Evolutionary conservation across 805 yeast species (phyloP).

Genomic region (Yarrowia yakushimensis): DNA sequence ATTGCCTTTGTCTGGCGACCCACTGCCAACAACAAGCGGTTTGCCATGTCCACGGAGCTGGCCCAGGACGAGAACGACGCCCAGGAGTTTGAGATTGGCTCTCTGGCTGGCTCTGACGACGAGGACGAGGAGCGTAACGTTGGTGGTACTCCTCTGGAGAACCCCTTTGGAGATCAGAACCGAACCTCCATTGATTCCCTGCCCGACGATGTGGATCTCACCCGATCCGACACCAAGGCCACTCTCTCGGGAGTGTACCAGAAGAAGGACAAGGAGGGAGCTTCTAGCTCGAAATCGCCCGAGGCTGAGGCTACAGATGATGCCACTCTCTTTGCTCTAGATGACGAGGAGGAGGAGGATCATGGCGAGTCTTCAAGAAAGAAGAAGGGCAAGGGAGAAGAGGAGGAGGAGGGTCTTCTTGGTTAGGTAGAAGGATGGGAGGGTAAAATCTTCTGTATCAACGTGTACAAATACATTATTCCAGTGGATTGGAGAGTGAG

Average conservation of each 20-base stretch:
- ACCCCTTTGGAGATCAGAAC: constrained; percentile 22
- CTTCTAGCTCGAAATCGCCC: constrained; percentile 6
- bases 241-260: constrained; percentile 11
- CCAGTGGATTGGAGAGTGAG: no score
- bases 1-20: constrained; percentile 96
- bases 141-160: constrained; percentile 10
- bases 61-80: constrained; percentile 68
- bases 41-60: constrained; percentile 90
- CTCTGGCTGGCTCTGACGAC: constrained; percentile 43
- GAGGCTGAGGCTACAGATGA: constrained; percentile 9
- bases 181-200: constrained; percentile 5
- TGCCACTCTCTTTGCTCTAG: constrained; percentile 21
- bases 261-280: constrained; percentile 19
- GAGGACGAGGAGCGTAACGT: constrained; percentile 36
- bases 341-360: constrained; percentile 17
- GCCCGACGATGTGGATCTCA: constrained; percentile 13
- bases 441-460: neutral
- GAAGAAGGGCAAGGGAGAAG: constrained; percentile 9
- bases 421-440: neutral
- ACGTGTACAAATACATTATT: neutral
- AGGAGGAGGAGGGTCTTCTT: constrained; percentile 9
- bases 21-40: constrained; percentile 87
- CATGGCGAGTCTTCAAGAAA: neutral
- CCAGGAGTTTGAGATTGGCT: constrained; percentile 63
- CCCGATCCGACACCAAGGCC: constrained; percentile 18